phyloP scores from a whole-genome alignment of 1,284 basidiomycete genomes.

The Ganoderma sp. region DNA sequence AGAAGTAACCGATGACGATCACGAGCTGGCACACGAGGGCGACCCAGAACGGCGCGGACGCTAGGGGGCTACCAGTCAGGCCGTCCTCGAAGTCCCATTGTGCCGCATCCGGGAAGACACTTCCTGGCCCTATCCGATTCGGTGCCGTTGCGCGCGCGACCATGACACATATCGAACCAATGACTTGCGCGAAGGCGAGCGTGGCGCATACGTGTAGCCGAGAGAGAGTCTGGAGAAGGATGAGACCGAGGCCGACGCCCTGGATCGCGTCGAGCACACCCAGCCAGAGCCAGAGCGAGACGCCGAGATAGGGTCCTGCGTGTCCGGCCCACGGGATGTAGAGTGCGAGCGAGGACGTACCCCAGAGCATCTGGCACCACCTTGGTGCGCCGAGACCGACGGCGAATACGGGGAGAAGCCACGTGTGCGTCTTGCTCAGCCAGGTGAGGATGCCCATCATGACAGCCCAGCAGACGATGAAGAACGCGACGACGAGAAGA shows the following conservation, averaged over 20 bases:
- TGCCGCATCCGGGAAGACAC: conserved; percentile 90
- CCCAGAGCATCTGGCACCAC: conserved; percentile 94
- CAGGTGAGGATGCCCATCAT: conserved; percentile 79
- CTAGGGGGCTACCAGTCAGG: conserved; percentile 76
- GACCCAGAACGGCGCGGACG: conserved; percentile 85
- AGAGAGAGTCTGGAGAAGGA: conserved; percentile 86
- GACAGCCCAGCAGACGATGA: conserved; percentile 83
- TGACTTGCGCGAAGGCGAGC: conserved; percentile 84
- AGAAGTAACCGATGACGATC: conserved; percentile 91
- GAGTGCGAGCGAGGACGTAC: conserved; percentile 83
- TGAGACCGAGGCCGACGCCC: conserved; percentile 93
- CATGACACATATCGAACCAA: conserved; percentile 85
- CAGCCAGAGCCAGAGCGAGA: conserved; percentile 91
- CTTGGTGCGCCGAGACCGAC: conserved; percentile 90
- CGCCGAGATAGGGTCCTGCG: conserved; percentile 85
- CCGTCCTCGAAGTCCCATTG: conserved; percentile 84
- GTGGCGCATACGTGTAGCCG: conserved; percentile 93
- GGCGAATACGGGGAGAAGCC: conserved; percentile 91
- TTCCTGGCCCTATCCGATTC: conserved; percentile 81
- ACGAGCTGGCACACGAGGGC: conserved; percentile 80
- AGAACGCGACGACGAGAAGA: conserved; percentile 82
- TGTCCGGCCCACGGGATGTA: conserved; percentile 91
- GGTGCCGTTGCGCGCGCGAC: conserved; percentile 86
- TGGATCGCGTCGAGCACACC: conserved; percentile 92
- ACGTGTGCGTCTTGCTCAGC: conserved; percentile 91